A percentile compares a stretch with the other conserved stretches of the same genome.
Evolutionary conservation across 2,329 filamentous ascomycete genomes (phyloP).

Genomic region (Microthyrium microscopicum): DNA sequence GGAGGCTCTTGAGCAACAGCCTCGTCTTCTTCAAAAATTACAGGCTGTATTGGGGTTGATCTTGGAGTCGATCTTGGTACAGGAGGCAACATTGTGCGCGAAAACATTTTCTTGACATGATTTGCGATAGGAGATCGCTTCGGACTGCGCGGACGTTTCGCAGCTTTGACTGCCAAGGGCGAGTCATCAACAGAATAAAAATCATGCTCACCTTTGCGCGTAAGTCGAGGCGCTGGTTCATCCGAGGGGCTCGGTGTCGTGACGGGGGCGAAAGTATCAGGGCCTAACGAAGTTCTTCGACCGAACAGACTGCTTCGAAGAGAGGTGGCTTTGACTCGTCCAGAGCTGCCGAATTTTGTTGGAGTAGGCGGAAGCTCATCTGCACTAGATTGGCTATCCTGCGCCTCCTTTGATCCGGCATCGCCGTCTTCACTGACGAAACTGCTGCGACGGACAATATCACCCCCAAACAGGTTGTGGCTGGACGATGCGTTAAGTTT

Average conservation of each 20-base stretch:
- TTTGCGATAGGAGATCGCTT: too few species aligned
- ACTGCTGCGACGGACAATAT: conserved; percentile 42
- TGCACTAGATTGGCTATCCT: conserved; percentile 38
- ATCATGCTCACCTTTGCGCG: too few species aligned
- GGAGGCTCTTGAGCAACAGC: too few species aligned
- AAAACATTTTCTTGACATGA: too few species aligned
- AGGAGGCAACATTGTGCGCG: too few species aligned
- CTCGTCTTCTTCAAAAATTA: too few species aligned
- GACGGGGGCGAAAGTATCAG: conserved; percentile 31
- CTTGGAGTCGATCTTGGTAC: background rate
- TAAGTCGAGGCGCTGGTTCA: too few species aligned
- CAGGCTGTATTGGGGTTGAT: too few species aligned
- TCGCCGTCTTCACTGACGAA: conserved; percentile 69
- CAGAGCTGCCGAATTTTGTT: conserved; percentile 65
- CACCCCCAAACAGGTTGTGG: conserved; percentile 18
- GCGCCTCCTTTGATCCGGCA: conserved; percentile 42
- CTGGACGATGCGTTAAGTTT: conserved; percentile 36
- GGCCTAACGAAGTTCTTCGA: conserved; percentile 27
- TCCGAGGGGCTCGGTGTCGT: background rate
- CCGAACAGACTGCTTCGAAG: conserved; percentile 33
- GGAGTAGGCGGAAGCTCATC: conserved; percentile 88
- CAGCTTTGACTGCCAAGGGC: too few species aligned
- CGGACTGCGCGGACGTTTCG: too few species aligned
- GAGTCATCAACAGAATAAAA: too few species aligned
- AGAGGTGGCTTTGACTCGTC: too few species aligned